Conservation (phyloP, 331 rosid species). For the Acacia pycnantha region DNA sequence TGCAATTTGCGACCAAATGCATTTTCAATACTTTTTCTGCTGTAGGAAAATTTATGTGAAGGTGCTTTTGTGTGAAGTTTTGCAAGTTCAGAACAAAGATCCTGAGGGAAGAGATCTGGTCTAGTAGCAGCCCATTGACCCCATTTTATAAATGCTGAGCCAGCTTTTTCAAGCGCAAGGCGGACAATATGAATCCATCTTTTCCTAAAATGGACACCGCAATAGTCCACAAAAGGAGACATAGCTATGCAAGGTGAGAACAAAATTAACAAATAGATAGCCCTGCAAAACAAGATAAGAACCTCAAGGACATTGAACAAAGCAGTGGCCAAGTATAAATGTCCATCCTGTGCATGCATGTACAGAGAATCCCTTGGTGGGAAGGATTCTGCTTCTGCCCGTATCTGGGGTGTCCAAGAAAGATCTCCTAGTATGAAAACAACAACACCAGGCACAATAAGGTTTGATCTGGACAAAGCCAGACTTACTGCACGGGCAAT, state of each 20-base stretch:
- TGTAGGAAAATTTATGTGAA: constrained; percentile 63
- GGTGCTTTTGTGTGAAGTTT: constrained; percentile 80
- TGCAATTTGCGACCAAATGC: constrained; percentile 70
- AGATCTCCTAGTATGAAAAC: constrained; percentile 57
- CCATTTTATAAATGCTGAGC: constrained; percentile 85
- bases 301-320: constrained; percentile 51
- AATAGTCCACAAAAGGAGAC: constrained; percentile 60
- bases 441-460: constrained; percentile 60
- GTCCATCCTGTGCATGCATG: constrained; percentile 50
- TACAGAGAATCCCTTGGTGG: constrained; percentile 44
- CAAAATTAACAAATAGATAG: constrained; percentile 57
- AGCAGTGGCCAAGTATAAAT: constrained; percentile 41
- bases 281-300: constrained; percentile 59
- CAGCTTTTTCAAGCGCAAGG: constrained; percentile 66
- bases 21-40: constrained; percentile 60
- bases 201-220: constrained; percentile 57
- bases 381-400: constrained; percentile 57
- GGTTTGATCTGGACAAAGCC: constrained; percentile 63
- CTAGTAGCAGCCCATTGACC: constrained; percentile 94
- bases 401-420: constrained; percentile 41
- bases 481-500: constrained; percentile 69
- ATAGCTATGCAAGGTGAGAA: constrained; percentile 70
- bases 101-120: constrained; percentile 78
- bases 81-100: constrained; percentile 70
- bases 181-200: constrained; percentile 63